A percentile compares a stretch with the other conserved stretches of the same genome.
These are phyloP conservation scores for Cutaneotrichosporon sp. DNA, from an alignment of 1,284 basidiomycete genomes.

Conservation along the genomic window DNA sequence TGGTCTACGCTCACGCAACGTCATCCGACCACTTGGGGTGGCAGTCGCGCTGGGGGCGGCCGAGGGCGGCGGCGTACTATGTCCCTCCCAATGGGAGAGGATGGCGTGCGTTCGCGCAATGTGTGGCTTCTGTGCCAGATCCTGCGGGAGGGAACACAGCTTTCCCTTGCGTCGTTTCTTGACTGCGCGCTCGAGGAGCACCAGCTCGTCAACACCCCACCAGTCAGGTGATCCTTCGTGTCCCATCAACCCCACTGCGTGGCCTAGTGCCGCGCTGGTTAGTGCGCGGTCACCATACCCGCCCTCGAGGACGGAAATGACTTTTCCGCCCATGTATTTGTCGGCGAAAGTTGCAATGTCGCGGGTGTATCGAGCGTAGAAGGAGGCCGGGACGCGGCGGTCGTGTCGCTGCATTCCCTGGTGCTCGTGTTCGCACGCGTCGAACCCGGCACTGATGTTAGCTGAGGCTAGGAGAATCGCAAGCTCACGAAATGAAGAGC, in stretches of 20 bases:
- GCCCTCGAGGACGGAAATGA: slow-evolving; percentile 88
- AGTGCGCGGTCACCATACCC: slow-evolving; percentile 90
- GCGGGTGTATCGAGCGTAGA: slow-evolving; percentile 79
- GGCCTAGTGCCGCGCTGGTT: slow-evolving; percentile 75
- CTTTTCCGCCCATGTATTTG: slow-evolving; percentile 64
- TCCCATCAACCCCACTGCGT: slow-evolving; percentile 67
- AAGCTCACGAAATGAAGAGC: slow-evolving; percentile 75
- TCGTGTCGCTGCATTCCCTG: slow-evolving; percentile 88
- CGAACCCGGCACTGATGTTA: slow-evolving; percentile 67
- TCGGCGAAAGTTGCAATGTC: slow-evolving; percentile 72
- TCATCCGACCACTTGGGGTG: slow-evolving; percentile 24
- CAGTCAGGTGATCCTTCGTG: slow-evolving; percentile 58
- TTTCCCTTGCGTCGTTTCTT: slow-evolving; percentile 59
- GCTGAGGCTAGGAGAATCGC: neutral
- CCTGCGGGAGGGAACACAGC: slow-evolving; percentile 56
- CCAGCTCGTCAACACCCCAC: slow-evolving; percentile 69
- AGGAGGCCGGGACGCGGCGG: slow-evolving; percentile 79
- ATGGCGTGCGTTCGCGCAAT: slow-evolving; percentile 59
- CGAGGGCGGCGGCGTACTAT: slow-evolving; percentile 11
- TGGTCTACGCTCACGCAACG: slow-evolving; percentile 21
- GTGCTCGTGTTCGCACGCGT: slow-evolving; percentile 89
- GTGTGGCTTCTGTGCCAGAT: slow-evolving; percentile 60
- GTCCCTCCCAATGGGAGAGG: slow-evolving; percentile 55
- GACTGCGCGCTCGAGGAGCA: slow-evolving; percentile 65
- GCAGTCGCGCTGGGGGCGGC: slow-evolving; percentile 16